Conservation (phyloP, 129 eudicot species). For the Rutidosis leptorrhynchoides region DNA sequence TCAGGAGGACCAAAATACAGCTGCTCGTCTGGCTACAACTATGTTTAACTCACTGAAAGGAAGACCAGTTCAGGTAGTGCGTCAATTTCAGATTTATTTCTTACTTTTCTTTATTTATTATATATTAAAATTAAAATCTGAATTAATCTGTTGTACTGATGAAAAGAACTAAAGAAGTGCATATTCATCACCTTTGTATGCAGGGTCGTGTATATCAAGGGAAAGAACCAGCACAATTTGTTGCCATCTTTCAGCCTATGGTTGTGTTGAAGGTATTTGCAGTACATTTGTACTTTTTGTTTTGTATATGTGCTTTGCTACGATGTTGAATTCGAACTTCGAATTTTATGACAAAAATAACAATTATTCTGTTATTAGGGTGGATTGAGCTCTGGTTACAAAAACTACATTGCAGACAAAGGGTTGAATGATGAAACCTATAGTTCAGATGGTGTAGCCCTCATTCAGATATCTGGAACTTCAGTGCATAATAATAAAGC, state of each 20-base stretch:
- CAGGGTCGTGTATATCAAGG: constrained; percentile 96
- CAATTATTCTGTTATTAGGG: constrained; percentile 48
- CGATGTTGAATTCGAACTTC: constrained; percentile 7
- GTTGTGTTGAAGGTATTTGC: constrained; percentile 84
- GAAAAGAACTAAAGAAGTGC: not conserved
- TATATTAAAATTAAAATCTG: too few species aligned
- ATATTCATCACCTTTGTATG: constrained; percentile 4
- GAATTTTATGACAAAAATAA: constrained; percentile 9
- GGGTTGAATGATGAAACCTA: constrained; percentile 97
- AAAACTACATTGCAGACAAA: constrained; percentile 84
- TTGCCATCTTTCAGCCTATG: constrained; percentile 97
- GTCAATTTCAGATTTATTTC: not conserved
- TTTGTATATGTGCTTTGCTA: not conserved
- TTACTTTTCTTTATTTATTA: too few species aligned
- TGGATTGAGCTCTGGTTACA: constrained; percentile 92
- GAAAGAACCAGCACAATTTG: constrained; percentile 94
- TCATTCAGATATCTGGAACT: constrained; percentile 85
- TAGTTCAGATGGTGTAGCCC: constrained; percentile 73
- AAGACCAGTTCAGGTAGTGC: constrained; percentile 71
- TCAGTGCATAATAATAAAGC: constrained; percentile 86
- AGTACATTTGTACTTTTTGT: constrained; percentile 1
- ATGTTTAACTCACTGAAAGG: constrained; percentile 95
- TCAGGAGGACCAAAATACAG: constrained; percentile 83
- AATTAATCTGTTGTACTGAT: not conserved
- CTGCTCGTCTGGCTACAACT: constrained; percentile 70